Percentiles rank a stretch among this genome's conserved stretches.
phyloP scores from a whole-genome alignment of 2,329 filamentous ascomycete genomes.

The Alternaria conjuncta region DNA sequence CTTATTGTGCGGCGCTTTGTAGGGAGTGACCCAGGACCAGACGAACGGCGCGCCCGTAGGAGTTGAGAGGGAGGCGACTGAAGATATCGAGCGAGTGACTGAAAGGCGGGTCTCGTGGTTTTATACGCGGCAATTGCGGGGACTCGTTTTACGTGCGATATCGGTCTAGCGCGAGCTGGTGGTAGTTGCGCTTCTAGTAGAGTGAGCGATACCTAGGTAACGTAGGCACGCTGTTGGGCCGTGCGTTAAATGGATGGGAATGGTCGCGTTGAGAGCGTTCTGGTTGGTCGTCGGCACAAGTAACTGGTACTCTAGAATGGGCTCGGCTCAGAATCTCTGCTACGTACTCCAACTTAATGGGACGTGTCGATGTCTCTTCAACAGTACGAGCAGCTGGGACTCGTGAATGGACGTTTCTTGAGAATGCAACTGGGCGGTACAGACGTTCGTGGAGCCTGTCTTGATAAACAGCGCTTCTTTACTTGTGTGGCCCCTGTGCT shows the following conservation, averaged over 20 bases:
- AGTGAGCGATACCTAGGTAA: conserved; percentile 6
- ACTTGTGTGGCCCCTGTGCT: neutral
- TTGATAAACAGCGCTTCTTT: neutral
- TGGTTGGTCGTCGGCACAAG: neutral
- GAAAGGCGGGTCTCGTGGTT: neutral
- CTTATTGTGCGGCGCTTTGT: neutral
- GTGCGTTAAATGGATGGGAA: conserved; percentile 3
- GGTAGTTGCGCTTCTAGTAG: conserved; percentile 7
- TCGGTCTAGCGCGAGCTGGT: conserved; percentile 2
- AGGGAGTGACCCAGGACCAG: neutral
- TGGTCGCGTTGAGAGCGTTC: neutral
- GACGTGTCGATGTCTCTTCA: conserved; percentile 12
- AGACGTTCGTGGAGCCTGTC: neutral
- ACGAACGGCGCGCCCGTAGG: neutral
- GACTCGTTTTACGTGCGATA: neutral
- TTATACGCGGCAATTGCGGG: conserved; percentile 4
- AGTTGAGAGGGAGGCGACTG: neutral
- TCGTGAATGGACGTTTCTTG: neutral
- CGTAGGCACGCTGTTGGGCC: conserved; percentile 6
- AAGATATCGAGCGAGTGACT: neutral
- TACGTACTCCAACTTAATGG: conserved; percentile 29
- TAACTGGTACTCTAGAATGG: neutral
- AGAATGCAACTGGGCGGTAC: neutral
- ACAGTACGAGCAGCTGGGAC: neutral
- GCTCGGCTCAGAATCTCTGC: neutral